These are phyloP conservation scores for Chrysoporthe austroafricana DNA, from an alignment of 2,329 filamentous ascomycete genomes.

Conservation along the genomic window DNA sequence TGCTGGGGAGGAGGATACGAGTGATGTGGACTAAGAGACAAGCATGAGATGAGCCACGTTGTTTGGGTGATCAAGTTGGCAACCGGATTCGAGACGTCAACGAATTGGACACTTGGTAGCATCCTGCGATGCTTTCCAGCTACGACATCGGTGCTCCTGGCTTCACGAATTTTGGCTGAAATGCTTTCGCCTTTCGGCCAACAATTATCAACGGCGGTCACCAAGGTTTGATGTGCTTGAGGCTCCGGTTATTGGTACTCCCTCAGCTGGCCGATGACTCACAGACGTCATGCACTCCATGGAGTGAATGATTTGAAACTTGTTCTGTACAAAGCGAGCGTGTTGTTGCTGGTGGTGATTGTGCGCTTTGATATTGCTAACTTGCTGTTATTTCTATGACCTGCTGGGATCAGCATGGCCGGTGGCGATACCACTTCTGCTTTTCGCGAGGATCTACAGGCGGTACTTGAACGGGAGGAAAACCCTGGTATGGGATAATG, in stretches of 20 bases:
- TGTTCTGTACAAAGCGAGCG: background rate
- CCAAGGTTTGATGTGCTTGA: too few species aligned
- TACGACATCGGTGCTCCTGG: too few species aligned
- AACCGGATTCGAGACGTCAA: too few species aligned
- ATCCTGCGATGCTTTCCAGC: too few species aligned
- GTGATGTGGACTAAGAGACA: constrained; percentile 36
- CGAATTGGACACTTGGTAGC: too few species aligned
- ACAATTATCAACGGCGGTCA: too few species aligned
- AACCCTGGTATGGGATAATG: background rate
- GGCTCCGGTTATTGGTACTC: too few species aligned
- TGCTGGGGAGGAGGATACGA: constrained; percentile 35
- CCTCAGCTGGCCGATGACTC: background rate
- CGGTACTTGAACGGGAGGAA: background rate
- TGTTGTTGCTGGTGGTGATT: background rate
- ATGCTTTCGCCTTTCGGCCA: too few species aligned
- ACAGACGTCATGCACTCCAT: background rate
- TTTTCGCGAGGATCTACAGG: background rate
- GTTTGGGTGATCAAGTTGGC: background rate
- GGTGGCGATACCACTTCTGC: background rate
- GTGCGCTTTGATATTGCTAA: background rate
- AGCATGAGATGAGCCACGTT: background rate
- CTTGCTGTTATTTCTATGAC: background rate
- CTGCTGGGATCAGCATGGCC: background rate
- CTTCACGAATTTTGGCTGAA: too few species aligned
- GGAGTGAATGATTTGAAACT: background rate